Percentiles rank a stretch among this genome's conserved stretches.
phyloP scores from a whole-genome alignment of 345 rosid genomes.

The Draba incana region DNA sequence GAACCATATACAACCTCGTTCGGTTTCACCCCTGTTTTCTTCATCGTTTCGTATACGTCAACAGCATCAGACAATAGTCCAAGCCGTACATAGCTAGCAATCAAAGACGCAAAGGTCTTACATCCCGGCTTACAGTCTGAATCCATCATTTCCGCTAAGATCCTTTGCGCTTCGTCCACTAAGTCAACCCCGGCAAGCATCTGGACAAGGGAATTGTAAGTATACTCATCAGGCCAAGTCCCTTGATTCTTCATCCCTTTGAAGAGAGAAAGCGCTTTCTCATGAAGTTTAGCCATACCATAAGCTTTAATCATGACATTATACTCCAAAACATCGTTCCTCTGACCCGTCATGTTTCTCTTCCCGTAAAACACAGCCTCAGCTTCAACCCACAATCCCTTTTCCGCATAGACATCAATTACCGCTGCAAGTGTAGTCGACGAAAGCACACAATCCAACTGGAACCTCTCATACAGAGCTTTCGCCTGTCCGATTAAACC shows the following conservation, averaged over 20 bases:
- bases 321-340: conserved; percentile 68
- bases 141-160: conserved; percentile 71
- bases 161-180: conserved; percentile 64
- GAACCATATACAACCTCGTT: conserved; percentile 86
- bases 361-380: conserved; percentile 66
- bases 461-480: conserved; percentile 53
- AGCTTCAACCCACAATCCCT: conserved; percentile 81
- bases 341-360: conserved; percentile 49
- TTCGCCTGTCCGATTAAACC: conserved; percentile 59
- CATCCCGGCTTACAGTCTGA: conserved; percentile 69
- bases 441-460: conserved; percentile 49
- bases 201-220: conserved; percentile 79
- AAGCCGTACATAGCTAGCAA: conserved; percentile 73
- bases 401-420: conserved; percentile 79
- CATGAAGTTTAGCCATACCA: conserved; percentile 81
- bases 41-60: conserved; percentile 58
- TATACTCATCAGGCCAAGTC: conserved; percentile 86
- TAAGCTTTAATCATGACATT: conserved; percentile 92
- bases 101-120: conserved; percentile 65
- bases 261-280: conserved; percentile 78
- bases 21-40: conserved; percentile 62
- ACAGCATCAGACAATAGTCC: conserved; percentile 69
- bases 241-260: conserved; percentile 85
- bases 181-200: conserved; percentile 81
- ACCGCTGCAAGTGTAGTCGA: conserved; percentile 68